These are phyloP conservation scores for Rhodotorula sp. DNA, from an alignment of 1,284 basidiomycete species.

Conservation along the genomic window DNA sequence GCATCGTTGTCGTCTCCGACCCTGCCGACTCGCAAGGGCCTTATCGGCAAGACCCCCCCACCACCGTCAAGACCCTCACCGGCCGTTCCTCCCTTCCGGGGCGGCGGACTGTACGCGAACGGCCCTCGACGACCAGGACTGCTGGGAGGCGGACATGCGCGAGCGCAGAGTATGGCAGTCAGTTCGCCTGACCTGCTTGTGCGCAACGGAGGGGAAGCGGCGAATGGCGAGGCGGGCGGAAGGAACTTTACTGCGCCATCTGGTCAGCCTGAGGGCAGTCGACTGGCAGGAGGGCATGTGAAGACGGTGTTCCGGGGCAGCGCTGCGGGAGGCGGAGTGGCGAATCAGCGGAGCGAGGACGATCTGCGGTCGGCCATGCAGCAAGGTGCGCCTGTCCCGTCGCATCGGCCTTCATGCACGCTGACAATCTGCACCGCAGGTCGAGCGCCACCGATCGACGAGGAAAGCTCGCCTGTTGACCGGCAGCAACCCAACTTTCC, in stretches of 20 bases:
- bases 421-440: background rate
- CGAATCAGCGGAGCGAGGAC: constrained; percentile 2
- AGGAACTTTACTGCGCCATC: constrained; percentile 5
- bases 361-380: background rate
- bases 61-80: background rate
- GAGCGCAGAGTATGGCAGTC: constrained; percentile 36
- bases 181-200: background rate
- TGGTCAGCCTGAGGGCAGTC: background rate
- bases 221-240: background rate
- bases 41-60: constrained; percentile 33
- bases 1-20: background rate
- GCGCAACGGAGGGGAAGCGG: background rate
- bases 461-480: background rate
- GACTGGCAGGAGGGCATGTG: background rate
- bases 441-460: background rate
- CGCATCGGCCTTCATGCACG: no score
- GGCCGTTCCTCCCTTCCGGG: constrained; percentile 53
- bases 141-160: constrained; percentile 12
- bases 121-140: constrained; percentile 33
- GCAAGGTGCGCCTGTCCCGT: constrained; percentile 14
- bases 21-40: constrained; percentile 36
- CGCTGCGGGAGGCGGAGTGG: constrained; percentile 5
- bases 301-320: constrained; percentile 26
- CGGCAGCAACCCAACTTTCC: constrained; percentile 5
- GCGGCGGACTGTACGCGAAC: constrained; percentile 19